A percentile compares a stretch with the other conserved stretches of the same genome.
Conservation (phyloP, 164 flowering plant genomes). For the Magnolia changhungtana region DNA sequence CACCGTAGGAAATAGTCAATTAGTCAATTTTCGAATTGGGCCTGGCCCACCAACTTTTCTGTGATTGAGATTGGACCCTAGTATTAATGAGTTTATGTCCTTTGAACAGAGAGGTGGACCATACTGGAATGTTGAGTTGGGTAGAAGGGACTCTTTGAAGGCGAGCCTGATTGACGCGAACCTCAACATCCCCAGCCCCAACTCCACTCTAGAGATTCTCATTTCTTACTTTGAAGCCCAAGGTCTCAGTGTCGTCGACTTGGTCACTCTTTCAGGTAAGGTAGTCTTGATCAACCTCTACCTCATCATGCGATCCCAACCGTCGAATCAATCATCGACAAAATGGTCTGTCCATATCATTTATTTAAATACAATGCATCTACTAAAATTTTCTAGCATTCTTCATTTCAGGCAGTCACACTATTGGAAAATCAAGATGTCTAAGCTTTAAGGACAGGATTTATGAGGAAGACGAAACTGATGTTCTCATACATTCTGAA, state of each 20-base stretch:
- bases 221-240: constrained; percentile 55
- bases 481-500: constrained; percentile 12
- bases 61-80: no score
- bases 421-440: constrained; percentile 74
- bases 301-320: no score
- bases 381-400: background rate
- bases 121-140: constrained; percentile 59
- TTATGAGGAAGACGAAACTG: constrained; percentile 15
- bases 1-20: no score
- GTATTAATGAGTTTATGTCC: no score
- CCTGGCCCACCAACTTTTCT: no score
- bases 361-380: background rate
- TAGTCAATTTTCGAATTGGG: no score
- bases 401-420: constrained; percentile 55
- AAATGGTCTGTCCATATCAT: background rate
- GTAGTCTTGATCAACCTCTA: background rate
- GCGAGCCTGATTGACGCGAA: constrained; percentile 73
- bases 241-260: constrained; percentile 55
- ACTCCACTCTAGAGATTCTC: constrained; percentile 54
- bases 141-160: constrained; percentile 62
- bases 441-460: constrained; percentile 56
- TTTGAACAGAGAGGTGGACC: constrained; percentile 75
- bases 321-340: background rate
- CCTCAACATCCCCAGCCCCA: constrained; percentile 55
- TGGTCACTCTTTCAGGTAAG: constrained; percentile 73